Evolutionary conservation across 2,329 filamentous ascomycete genomes (phyloP).

Genomic region (Aspergillus sp.): DNA sequence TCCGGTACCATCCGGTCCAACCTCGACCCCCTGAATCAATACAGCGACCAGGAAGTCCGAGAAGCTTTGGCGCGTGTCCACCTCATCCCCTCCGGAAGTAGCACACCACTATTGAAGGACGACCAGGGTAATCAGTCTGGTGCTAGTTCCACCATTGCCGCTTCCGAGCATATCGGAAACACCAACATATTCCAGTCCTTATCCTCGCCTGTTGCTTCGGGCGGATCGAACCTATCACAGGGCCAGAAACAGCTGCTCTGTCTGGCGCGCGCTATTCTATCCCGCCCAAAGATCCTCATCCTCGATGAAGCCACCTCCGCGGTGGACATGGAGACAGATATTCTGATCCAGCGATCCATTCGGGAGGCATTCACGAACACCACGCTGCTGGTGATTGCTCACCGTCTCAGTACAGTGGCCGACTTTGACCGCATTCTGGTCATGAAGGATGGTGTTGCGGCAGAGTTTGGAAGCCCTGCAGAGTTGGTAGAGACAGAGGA

Average conservation of each 20-base stretch:
- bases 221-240: constrained; percentile 48
- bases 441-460: constrained; percentile 66
- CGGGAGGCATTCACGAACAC: constrained; percentile 68
- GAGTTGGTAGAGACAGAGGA: constrained; percentile 54
- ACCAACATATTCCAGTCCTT: not conserved
- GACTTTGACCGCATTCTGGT: constrained; percentile 77
- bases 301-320: constrained; percentile 79
- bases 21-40: constrained; percentile 73
- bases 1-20: constrained; percentile 76
- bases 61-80: constrained; percentile 68
- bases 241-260: constrained; percentile 37
- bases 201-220: not conserved
- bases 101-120: not conserved
- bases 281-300: constrained; percentile 74
- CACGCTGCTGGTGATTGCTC: constrained; percentile 74
- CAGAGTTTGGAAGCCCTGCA: constrained; percentile 67
- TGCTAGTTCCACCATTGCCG: not conserved
- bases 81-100: constrained; percentile 45
- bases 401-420: constrained; percentile 73
- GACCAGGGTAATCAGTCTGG: not conserved
- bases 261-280: constrained; percentile 57
- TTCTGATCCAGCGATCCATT: constrained; percentile 72
- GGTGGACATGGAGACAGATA: constrained; percentile 76
- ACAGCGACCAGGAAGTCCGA: constrained; percentile 67
- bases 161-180: not conserved